Conservation (phyloP, 331 rosid species). For the Acacia pycnantha region DNA sequence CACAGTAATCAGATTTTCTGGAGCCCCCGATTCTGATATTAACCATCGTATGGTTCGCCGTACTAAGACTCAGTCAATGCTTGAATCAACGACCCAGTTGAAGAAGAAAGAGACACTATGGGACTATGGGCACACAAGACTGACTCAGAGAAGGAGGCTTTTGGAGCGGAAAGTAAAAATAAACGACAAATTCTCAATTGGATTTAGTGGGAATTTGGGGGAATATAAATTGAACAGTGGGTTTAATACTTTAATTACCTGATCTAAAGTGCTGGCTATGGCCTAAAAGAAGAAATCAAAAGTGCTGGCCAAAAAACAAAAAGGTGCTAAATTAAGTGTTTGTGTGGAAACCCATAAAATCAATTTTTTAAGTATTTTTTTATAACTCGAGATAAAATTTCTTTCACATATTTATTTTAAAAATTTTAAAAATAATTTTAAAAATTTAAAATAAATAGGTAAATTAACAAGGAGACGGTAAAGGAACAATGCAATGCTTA, state of each 20-base stretch:
- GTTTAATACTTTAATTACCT: neutral
- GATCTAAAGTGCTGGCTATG: too few relatives aligned
- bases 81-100: neutral
- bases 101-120: neutral
- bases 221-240: neutral
- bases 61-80: neutral
- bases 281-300: too few relatives aligned
- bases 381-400: too few relatives aligned
- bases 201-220: slow-evolving; percentile 2
- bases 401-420: too few relatives aligned
- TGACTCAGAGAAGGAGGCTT: slow-evolving; percentile 8
- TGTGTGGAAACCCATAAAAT: too few relatives aligned
- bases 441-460: too few relatives aligned
- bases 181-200: neutral
- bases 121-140: neutral
- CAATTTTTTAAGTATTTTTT: too few relatives aligned
- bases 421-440: too few relatives aligned
- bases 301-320: neutral
- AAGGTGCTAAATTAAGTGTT: neutral
- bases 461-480: neutral
- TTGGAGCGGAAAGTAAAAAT: neutral
- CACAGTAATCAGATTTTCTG: neutral
- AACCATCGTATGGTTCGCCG: neutral
- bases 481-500: neutral
- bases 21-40: neutral